phyloP scores from a whole-genome alignment of 306 rosid genomes.

The Clitoria ternatea region DNA sequence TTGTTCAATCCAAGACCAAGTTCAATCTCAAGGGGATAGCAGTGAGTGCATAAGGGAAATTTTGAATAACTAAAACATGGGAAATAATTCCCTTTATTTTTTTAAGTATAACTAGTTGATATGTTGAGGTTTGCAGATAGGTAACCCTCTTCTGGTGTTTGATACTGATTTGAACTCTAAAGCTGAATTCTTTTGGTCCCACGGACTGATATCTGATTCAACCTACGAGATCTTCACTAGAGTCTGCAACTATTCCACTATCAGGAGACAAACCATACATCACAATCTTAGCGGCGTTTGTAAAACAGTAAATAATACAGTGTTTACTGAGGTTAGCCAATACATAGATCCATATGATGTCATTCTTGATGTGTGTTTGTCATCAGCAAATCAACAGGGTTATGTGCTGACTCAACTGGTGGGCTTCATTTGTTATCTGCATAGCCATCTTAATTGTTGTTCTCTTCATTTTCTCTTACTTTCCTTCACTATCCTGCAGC shows the following conservation, averaged over 20 bases:
- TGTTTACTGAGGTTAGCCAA: constrained; percentile 14
- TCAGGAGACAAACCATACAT: constrained; percentile 13
- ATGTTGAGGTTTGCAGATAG: too few species aligned
- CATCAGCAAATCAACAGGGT: constrained; percentile 33
- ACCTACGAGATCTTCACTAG: constrained; percentile 13
- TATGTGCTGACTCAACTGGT: constrained; percentile 35
- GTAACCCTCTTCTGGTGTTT: constrained; percentile 58
- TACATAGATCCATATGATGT: constrained; percentile 32
- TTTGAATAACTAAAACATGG: background rate
- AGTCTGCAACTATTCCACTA: constrained; percentile 41
- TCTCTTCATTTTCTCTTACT: background rate
- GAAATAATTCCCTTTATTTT: too few species aligned
- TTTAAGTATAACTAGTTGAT: too few species aligned
- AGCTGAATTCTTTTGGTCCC: constrained; percentile 49
- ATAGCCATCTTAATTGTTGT: background rate
- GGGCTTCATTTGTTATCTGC: background rate
- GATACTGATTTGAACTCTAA: constrained; percentile 44
- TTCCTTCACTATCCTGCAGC: background rate
- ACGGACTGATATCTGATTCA: constrained; percentile 53
- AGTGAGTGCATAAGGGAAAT: constrained; percentile 31
- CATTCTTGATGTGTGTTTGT: constrained; percentile 47
- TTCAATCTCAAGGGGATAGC: constrained; percentile 65
- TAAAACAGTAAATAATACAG: background rate
- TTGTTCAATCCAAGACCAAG: constrained; percentile 32
- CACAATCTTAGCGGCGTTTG: constrained; percentile 26